Percentiles rank a stretch among this genome's conserved stretches.
These are phyloP conservation scores for Psophocarpus tetragonolobus DNA, from an alignment of 306 rosid genomes.

Conservation along the genomic window DNA sequence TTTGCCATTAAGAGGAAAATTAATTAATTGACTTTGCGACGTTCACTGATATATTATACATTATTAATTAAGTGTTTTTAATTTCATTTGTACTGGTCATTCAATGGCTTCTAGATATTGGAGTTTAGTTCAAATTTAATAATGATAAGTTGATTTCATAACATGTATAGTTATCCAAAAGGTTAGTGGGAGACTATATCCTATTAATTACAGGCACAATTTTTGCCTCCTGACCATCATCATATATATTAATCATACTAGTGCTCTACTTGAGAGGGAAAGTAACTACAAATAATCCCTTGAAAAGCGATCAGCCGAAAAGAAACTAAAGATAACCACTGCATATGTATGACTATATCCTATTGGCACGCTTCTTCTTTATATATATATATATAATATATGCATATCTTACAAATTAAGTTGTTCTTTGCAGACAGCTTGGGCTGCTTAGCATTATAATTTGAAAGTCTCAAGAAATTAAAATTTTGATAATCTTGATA, in stretches of 20 bases:
- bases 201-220: not conserved
- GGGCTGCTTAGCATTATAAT: conserved; percentile 4
- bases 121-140: not conserved
- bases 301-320: not conserved
- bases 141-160: not conserved
- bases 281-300: not conserved
- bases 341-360: not conserved
- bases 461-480: not conserved
- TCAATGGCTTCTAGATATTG: not conserved
- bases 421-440: not conserved
- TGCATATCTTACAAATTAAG: not conserved
- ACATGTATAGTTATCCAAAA: conserved; percentile 12
- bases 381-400: not conserved
- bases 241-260: not conserved
- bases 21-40: not conserved
- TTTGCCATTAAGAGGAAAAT: not conserved
- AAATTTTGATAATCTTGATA: not conserved
- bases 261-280: not conserved
- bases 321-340: conserved; percentile 10
- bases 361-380: conserved; percentile 8
- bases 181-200: not conserved
- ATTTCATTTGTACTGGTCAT: not conserved
- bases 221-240: conserved; percentile 7
- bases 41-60: not conserved
- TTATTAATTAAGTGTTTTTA: not conserved